Percentiles rank a stretch among this genome's conserved stretches.
Conservation (phyloP, 208 protist genomes). For the Trypanosomatidae sp. region DNA sequence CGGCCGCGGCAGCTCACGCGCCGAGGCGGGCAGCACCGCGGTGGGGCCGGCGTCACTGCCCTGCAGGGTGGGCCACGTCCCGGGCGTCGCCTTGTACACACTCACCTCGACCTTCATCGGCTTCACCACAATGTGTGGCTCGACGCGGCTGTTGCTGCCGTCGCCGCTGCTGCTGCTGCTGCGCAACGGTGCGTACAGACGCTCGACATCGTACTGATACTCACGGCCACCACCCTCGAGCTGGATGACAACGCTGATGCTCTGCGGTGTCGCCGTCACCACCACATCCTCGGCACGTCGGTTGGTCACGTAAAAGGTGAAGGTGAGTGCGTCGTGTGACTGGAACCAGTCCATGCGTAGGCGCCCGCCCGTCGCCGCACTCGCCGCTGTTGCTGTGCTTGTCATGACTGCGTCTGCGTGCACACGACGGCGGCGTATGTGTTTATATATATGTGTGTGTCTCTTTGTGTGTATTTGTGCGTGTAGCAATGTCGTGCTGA, state of each 20-base stretch:
- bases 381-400: neutral
- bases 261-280: conserved; percentile 17
- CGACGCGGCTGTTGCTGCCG: neutral
- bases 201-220: conserved; percentile 53
- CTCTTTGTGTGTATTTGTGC: neutral
- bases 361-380: neutral
- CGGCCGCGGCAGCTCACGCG: conserved; percentile 49
- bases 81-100: conserved; percentile 29
- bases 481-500: too few relatives aligned
- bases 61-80: conserved; percentile 71
- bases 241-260: conserved; percentile 33
- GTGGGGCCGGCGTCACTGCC: conserved; percentile 3
- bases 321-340: conserved; percentile 29
- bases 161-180: neutral
- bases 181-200: conserved; percentile 33
- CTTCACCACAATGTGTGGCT: conserved; percentile 3
- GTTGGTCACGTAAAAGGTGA: conserved; percentile 85
- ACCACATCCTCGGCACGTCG: conserved; percentile 29
- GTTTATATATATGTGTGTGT: neutral
- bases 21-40: conserved; percentile 3
- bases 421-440: neutral
- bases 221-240: conserved; percentile 44
- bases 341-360: conserved; percentile 89
- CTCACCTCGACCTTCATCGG: conserved; percentile 83
- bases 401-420: neutral